Conservation (phyloP, 129 eudicot genomes). For the Silybum marianum region DNA sequence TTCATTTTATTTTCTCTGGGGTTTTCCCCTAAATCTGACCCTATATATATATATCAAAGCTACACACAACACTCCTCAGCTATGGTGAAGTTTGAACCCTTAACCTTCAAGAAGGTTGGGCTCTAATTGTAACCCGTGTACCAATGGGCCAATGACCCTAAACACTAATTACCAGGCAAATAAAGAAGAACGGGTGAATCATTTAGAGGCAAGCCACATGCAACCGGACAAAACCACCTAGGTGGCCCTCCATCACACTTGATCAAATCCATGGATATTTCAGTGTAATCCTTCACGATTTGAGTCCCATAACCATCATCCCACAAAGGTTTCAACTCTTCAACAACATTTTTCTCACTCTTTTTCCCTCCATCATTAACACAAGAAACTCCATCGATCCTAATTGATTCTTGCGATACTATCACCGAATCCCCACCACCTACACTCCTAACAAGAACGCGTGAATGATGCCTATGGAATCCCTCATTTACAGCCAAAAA, state of each 20-base stretch:
- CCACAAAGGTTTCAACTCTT: slow-evolving; percentile 73
- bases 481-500: slow-evolving; percentile 29
- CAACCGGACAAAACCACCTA: slow-evolving; percentile 85
- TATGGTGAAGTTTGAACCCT: neutral
- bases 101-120: neutral
- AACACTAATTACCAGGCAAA: slow-evolving; percentile 74
- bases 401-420: slow-evolving; percentile 33
- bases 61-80: neutral
- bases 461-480: slow-evolving; percentile 26
- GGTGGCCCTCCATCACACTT: slow-evolving; percentile 91
- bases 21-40: no score
- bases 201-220: slow-evolving; percentile 60
- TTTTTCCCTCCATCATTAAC: slow-evolving; percentile 28
- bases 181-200: slow-evolving; percentile 78
- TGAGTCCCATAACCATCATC: slow-evolving; percentile 90
- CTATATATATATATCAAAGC: no score
- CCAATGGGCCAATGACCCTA: neutral
- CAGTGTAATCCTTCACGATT: slow-evolving; percentile 72
- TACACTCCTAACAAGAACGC: slow-evolving; percentile 41
- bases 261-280: slow-evolving; percentile 48
- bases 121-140: neutral
- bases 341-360: slow-evolving; percentile 9
- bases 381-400: slow-evolving; percentile 36
- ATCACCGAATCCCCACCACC: slow-evolving; percentile 34
- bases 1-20: no score